These are phyloP conservation scores for Piloderma croceum DNA, from an alignment of 768 basidiomycete species.

Conservation along the genomic window DNA sequence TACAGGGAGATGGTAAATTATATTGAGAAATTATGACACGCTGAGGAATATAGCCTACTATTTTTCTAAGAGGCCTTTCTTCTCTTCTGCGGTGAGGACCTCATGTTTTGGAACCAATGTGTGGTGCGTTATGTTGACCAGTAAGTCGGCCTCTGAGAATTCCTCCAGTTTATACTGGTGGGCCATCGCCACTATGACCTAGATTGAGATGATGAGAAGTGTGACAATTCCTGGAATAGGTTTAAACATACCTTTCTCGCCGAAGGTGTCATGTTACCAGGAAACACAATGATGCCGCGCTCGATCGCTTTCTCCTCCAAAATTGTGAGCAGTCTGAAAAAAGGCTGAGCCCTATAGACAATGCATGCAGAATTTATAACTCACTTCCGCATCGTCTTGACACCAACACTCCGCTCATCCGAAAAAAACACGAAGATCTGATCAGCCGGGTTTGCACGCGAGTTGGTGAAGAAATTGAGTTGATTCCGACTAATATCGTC, in stretches of 20 bases:
- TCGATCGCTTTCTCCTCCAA: conserved; percentile 89
- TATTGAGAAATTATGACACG: conserved; percentile 5
- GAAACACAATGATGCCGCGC: conserved; percentile 91
- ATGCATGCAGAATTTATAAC: conserved; percentile 23
- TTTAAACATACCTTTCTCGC: conserved; percentile 73
- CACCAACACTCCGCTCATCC: conserved; percentile 92
- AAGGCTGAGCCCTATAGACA: conserved; percentile 1
- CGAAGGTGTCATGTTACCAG: conserved; percentile 93
- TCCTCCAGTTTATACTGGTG: conserved; percentile 86
- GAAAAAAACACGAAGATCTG: conserved; percentile 94
- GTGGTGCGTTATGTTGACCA: conserved; percentile 97
- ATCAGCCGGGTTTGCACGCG: conserved; percentile 55
- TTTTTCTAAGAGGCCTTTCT: conserved; percentile 78
- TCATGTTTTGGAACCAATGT: conserved; percentile 92
- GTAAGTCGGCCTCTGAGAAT: conserved; percentile 91
- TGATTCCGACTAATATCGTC: conserved; percentile 77
- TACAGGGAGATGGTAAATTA: conserved; percentile 27
- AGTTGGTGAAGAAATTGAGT: conserved; percentile 87
- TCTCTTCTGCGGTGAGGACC: conserved; percentile 79
- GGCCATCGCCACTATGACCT: conserved; percentile 93
- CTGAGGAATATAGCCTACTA: conserved; percentile 67
- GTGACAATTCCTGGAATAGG: background rate
- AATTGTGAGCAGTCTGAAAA: conserved; percentile 71
- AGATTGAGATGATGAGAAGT: conserved; percentile 11
- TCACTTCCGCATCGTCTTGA: conserved; percentile 97